Evolutionary conservation across 2,329 filamentous ascomycete species (phyloP).

Genomic region (Malbranchea cinnamomea): DNA sequence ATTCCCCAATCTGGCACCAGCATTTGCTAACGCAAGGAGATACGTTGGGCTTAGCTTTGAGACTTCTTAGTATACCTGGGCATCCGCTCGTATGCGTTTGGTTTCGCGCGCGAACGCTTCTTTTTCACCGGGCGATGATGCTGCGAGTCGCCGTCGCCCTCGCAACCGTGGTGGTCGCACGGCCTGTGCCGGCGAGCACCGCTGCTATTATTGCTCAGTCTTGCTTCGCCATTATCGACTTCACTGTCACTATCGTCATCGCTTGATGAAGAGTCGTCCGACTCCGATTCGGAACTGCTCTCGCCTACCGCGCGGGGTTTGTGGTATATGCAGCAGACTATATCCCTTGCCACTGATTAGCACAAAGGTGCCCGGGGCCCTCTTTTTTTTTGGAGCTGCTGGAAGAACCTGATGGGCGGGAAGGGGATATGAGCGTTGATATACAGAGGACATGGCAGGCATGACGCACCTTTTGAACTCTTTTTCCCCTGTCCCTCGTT

Average conservation of each 20-base stretch:
- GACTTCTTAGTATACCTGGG: conserved; percentile 15
- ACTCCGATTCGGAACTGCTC: conserved; percentile 46
- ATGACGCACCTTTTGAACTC: conserved; percentile 71
- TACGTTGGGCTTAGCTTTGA: neutral
- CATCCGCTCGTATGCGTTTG: conserved; percentile 35
- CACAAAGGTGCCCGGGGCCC: neutral
- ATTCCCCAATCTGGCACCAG: too few relatives aligned
- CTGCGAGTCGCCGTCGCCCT: conserved; percentile 7
- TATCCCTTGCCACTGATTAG: conserved; percentile 1
- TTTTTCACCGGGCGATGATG: conserved; percentile 10
- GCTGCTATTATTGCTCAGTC: conserved; percentile 10
- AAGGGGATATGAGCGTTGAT: neutral
- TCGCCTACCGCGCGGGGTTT: conserved; percentile 68
- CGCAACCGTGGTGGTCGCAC: conserved; percentile 10
- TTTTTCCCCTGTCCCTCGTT: conserved; percentile 93
- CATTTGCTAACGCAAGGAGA: too few relatives aligned
- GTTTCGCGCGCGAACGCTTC: conserved; percentile 15
- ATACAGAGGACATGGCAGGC: conserved; percentile 1
- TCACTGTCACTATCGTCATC: conserved; percentile 33
- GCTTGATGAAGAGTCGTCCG: conserved; percentile 38
- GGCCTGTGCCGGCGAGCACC: conserved; percentile 7
- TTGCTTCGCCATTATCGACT: conserved; percentile 14
- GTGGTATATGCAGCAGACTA: conserved; percentile 99
- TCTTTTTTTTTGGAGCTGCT: too few relatives aligned
- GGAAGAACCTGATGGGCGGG: too few relatives aligned